phyloP scores from a whole-genome alignment of 352 stramenopile species.

The Thalassiosira mediterranea region DNA sequence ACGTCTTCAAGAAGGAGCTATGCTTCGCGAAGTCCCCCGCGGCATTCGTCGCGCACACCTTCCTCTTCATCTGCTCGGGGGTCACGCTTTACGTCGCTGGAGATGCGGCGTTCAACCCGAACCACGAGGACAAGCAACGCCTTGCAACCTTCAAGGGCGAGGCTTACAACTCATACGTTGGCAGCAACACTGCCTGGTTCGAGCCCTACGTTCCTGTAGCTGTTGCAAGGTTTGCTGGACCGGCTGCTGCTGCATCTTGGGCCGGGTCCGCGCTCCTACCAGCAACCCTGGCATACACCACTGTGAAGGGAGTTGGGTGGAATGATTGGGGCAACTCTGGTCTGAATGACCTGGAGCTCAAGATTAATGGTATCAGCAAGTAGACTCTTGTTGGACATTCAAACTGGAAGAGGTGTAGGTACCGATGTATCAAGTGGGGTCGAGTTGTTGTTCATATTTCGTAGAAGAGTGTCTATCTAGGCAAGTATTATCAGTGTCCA shows the following conservation, averaged over 20 bases:
- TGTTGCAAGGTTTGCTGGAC: constrained; percentile 48
- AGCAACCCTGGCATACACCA: constrained; percentile 64
- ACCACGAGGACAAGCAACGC: constrained; percentile 43
- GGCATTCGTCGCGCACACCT: constrained; percentile 69
- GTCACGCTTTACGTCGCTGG: constrained; percentile 54
- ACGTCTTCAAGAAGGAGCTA: constrained; percentile 30
- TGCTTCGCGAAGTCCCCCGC: constrained; percentile 62
- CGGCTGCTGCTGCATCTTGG: constrained; percentile 43
- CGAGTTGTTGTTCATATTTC: too few species aligned
- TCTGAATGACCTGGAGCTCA: constrained; percentile 61
- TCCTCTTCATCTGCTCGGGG: constrained; percentile 67
- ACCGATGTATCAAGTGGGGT: too few species aligned
- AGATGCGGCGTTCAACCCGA: constrained; percentile 60
- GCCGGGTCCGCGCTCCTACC: constrained; percentile 51
- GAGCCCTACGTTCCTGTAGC: constrained; percentile 58
- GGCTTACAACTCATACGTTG: constrained; percentile 57
- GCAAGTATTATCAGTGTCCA: too few species aligned
- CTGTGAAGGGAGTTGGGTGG: constrained; percentile 67
- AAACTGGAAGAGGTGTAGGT: too few species aligned
- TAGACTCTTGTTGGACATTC: too few species aligned
- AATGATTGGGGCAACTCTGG: constrained; percentile 71
- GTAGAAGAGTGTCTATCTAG: too few species aligned
- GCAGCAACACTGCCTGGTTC: constrained; percentile 61
- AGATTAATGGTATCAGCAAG: too few species aligned
- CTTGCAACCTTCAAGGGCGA: constrained; percentile 42